Evolutionary conservation across 352 stramenopile genomes (phyloP).

Genomic region (Phytophthora multivora): DNA sequence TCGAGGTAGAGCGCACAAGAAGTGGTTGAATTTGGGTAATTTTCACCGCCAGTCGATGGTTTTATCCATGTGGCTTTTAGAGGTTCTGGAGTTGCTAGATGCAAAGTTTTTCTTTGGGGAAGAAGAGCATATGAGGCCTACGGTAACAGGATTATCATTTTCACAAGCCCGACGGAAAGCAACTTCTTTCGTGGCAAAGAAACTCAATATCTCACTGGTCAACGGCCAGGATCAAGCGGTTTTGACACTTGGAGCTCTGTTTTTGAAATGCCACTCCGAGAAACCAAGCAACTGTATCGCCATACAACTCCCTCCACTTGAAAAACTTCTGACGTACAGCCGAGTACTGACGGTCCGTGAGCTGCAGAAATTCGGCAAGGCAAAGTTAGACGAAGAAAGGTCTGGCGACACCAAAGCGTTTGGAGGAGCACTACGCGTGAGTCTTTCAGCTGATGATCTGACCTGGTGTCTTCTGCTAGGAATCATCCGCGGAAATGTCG

Average conservation of each 20-base stretch:
- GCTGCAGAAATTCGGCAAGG: constrained; percentile 20
- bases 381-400: constrained; percentile 8
- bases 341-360: constrained; percentile 31
- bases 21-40: constrained; percentile 37
- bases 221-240: background rate
- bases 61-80: constrained; percentile 43
- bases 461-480: constrained; percentile 46
- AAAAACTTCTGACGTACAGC: constrained; percentile 18
- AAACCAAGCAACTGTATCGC: constrained; percentile 16
- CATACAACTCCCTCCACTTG: constrained; percentile 13
- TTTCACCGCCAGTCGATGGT: constrained; percentile 33
- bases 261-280: constrained; percentile 39
- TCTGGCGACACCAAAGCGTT: background rate
- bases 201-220: constrained; percentile 5
- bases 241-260: constrained; percentile 43
- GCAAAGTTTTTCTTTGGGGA: constrained; percentile 47
- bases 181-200: constrained; percentile 29
- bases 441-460: constrained; percentile 24
- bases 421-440: constrained; percentile 6
- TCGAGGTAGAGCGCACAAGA: constrained; percentile 19
- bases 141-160: constrained; percentile 24
- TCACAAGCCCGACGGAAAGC: constrained; percentile 30
- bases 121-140: constrained; percentile 2
- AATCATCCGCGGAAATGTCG: constrained; percentile 37
- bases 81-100: constrained; percentile 41